Conservation (phyloP, 257 asterid genomes). For the Cynanchum wilfordii region DNA sequence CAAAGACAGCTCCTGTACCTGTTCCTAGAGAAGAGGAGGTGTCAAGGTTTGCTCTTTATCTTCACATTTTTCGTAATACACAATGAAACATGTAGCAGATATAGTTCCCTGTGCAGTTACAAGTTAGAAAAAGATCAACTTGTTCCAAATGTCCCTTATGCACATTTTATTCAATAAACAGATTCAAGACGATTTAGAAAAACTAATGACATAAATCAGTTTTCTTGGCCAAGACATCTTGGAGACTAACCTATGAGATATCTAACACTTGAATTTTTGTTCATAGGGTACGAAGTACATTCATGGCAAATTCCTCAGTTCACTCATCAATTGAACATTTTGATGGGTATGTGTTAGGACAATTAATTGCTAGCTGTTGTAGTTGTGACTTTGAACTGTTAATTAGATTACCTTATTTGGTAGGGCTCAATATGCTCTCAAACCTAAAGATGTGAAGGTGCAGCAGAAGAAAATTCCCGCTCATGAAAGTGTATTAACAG, state of each 20-base stretch:
- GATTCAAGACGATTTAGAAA: background rate
- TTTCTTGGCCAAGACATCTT: background rate
- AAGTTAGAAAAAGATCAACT: no score
- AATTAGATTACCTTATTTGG: constrained; percentile 14
- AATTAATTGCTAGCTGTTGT: constrained; percentile 3
- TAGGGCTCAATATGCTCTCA: constrained; percentile 66
- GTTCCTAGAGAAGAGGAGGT: constrained; percentile 54
- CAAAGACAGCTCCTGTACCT: constrained; percentile 66
- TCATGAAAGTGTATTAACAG: constrained; percentile 43
- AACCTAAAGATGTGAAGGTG: constrained; percentile 68
- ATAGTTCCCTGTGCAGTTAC: no score
- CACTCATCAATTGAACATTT: constrained; percentile 44
- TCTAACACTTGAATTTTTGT: constrained; percentile 2
- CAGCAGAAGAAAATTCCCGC: constrained; percentile 37
- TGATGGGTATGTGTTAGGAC: constrained; percentile 47
- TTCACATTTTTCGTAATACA: background rate
- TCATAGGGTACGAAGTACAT: constrained; percentile 44
- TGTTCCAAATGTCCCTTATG: background rate
- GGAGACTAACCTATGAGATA: background rate
- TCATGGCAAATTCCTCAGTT: constrained; percentile 33
- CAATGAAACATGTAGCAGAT: background rate
- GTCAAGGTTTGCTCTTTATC: constrained; percentile 31
- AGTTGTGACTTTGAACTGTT: constrained; percentile 4
- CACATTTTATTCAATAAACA: background rate
- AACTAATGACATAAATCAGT: background rate